Conservation (phyloP, 768 basidiomycete species). For the Kwoniella dendrophila region DNA sequence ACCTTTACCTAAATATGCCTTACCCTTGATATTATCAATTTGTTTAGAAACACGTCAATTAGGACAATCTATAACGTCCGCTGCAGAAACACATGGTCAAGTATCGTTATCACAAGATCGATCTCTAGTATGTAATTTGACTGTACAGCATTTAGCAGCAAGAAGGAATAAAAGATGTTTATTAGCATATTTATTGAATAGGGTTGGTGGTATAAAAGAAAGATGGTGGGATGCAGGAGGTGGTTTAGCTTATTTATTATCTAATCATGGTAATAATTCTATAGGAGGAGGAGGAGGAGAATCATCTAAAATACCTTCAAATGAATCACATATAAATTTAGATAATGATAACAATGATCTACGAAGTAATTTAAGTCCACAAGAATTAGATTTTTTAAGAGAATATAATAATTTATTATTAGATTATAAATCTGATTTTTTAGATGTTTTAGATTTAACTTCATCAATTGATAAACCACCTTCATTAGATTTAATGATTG, state of each 20-base stretch:
- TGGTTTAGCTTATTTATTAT: slow-evolving; percentile 77
- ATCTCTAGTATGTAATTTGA: slow-evolving; percentile 63
- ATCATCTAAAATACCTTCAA: background rate
- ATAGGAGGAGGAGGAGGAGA: too few relatives aligned
- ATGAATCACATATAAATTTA: background rate
- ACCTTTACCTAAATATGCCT: slow-evolving; percentile 87
- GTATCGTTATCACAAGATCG: slow-evolving; percentile 60
- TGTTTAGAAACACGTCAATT: slow-evolving; percentile 90
- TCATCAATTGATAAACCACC: slow-evolving; percentile 78
- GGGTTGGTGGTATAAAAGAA: slow-evolving; percentile 77
- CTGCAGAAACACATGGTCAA: slow-evolving; percentile 48
- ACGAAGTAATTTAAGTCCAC: slow-evolving; percentile 49
- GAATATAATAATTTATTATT: slow-evolving; percentile 78
- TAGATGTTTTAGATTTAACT: slow-evolving; percentile 77
- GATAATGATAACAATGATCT: slow-evolving; percentile 32
- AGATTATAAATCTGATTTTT: slow-evolving; percentile 80
- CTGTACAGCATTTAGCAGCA: slow-evolving; percentile 86
- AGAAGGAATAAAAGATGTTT: slow-evolving; percentile 93
- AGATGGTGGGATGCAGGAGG: slow-evolving; percentile 84
- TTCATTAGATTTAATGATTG: slow-evolving; percentile 83
- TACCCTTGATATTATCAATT: slow-evolving; percentile 78
- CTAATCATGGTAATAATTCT: slow-evolving; percentile 3
- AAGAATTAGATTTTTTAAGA: slow-evolving; percentile 74
- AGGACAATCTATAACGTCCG: slow-evolving; percentile 51
- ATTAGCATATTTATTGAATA: slow-evolving; percentile 86